Percentiles rank a stretch among this genome's conserved stretches.
Conservation (phyloP, 495 filamentous ascomycete genomes). For the Evernia prunastri region DNA sequence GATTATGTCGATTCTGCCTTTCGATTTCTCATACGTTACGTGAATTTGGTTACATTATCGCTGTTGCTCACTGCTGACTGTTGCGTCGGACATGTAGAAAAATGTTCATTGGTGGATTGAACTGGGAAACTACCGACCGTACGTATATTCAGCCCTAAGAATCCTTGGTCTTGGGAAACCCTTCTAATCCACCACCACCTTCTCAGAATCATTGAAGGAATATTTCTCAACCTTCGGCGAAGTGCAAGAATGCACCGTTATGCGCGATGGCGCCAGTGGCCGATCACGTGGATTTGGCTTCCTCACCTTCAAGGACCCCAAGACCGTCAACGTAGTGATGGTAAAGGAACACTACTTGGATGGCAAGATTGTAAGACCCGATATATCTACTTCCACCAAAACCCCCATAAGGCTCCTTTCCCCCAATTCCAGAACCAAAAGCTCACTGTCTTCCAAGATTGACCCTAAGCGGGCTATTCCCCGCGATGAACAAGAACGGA, state of each 20-base stretch:
- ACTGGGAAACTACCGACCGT: slow-evolving; percentile 99
- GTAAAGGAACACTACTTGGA: slow-evolving; percentile 98
- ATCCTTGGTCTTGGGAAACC: neutral
- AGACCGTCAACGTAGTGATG: slow-evolving; percentile 98
- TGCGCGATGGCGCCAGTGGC: slow-evolving; percentile 91
- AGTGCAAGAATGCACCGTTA: slow-evolving; percentile 94
- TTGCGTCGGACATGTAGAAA: slow-evolving; percentile 56
- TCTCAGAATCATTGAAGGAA: slow-evolving; percentile 86
- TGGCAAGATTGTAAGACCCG: slow-evolving; percentile 82
- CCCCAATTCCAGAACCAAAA: slow-evolving; percentile 9
- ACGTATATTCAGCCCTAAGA: slow-evolving; percentile 37
- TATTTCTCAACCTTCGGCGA: slow-evolving; percentile 99
- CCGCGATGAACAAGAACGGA: slow-evolving; percentile 94
- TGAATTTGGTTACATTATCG: neutral
- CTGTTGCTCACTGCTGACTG: slow-evolving; percentile 16
- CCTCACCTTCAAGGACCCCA: slow-evolving; percentile 93
- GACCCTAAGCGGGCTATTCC: slow-evolving; percentile 97
- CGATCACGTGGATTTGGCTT: slow-evolving; percentile 95
- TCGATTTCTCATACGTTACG: neutral
- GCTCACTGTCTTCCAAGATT: slow-evolving; percentile 55
- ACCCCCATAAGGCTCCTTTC: slow-evolving; percentile 16
- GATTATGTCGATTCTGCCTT: neutral
- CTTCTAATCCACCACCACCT: slow-evolving; percentile 16
- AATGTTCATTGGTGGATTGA: slow-evolving; percentile 98
- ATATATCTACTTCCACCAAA: slow-evolving; percentile 18